Evolutionary conservation across 352 stramenopile species (phyloP), one percentile per base, ranked within the genome.

Genomic region (Phytophthora tubulina): DNA sequence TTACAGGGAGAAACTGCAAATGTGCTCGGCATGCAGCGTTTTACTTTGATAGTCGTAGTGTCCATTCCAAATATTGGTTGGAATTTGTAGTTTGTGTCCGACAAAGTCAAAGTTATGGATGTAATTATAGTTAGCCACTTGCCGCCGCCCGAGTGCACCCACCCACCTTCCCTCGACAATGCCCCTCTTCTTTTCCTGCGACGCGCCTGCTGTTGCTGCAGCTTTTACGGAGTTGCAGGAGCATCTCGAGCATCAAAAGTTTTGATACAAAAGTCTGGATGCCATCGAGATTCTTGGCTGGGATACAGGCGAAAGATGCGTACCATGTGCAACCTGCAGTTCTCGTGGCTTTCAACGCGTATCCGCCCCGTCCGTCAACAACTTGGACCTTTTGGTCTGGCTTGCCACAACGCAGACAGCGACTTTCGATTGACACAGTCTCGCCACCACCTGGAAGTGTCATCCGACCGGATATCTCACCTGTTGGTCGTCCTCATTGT

Each of bases 191-290:
- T 70, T 54, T 71, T 75, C 61, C 67, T 71, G 61, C 54, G 61
- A 75, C 48, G 63, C 56, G 35, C 63, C 68, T 76, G 68, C 68
- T 75, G 68, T 75, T 71, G 48, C 49, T 67, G 71, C 33, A 63
- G 68, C 30, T 76, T 75, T 59, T 76, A 76, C 68, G 63, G 68
- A 76, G 68, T 52, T 72, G 68, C 54, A 60, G n/a, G 55, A 49
- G 17, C 48, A 53, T 66, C 52, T 52, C 31, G 41, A 64, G 52
- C 53, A 56, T 57, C 52, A 48, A 73, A 75, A 75, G 21, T 27
- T 27, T 27, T 27, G 21, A 27, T 27, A 27, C 21, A 27, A 27
- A 27, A 27, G 21, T 27, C 21, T 27, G 48, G 51, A 61, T 67
- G 38, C 27, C 33, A 49, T 32, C 30, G 46, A 66, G 68, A 67